Evolutionary conservation across 106 monocot species (phyloP).

Genomic region (Agapanthus africanus): DNA sequence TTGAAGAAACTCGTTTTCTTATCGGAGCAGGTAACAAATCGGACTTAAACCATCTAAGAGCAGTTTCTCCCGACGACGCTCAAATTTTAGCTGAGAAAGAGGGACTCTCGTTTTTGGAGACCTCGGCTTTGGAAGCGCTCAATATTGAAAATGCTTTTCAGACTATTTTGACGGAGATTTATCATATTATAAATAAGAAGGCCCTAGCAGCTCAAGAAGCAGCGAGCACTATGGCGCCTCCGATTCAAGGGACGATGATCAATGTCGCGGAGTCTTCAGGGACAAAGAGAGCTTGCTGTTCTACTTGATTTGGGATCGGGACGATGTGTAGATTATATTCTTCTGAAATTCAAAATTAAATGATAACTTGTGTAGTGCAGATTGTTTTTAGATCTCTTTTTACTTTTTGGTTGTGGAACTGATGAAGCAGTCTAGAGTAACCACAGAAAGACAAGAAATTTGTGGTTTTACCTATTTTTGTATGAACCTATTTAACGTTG

Average conservation of each 20-base stretch:
- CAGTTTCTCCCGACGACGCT: conserved; percentile 37
- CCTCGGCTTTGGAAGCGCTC: conserved; percentile 57
- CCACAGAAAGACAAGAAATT: not conserved
- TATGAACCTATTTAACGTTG: not conserved
- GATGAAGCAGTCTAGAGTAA: not conserved
- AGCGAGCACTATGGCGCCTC: conserved; percentile 13
- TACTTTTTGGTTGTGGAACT: not conserved
- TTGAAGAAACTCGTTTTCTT: no score
- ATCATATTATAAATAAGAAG: conserved; percentile 62
- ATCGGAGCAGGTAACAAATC: conserved; percentile 84
- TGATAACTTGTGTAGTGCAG: not conserved
- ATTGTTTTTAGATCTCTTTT: conserved; percentile 1
- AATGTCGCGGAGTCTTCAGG: conserved; percentile 37
- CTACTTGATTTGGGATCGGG: conserved; percentile 18
- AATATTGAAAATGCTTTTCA: conserved; percentile 70
- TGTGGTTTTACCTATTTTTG: not conserved
- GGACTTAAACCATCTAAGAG: conserved; percentile 54
- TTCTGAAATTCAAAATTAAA: not conserved
- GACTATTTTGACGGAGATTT: conserved; percentile 45
- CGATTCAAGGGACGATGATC: conserved; percentile 56
- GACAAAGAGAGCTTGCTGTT: conserved; percentile 39
- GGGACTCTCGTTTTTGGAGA: conserved; percentile 68
- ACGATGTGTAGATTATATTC: not conserved
- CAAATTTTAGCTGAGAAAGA: conserved; percentile 58
- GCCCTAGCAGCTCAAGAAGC: conserved; percentile 55